phyloP scores from a whole-genome alignment of 768 basidiomycete genomes.

The Pleurotus citrinopileatus region DNA sequence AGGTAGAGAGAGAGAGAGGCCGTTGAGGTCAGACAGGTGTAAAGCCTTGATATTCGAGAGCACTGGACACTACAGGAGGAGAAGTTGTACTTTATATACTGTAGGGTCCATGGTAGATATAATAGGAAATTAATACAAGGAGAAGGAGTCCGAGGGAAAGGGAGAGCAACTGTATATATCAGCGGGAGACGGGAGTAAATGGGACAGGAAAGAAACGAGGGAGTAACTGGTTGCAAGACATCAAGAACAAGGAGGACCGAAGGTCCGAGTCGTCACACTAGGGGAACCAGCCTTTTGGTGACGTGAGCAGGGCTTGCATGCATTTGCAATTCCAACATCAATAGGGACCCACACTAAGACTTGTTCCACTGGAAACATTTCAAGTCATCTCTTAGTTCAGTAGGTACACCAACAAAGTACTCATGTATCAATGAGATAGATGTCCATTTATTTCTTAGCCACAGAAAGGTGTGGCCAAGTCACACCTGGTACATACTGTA shows the following conservation, averaged over 20 bases:
- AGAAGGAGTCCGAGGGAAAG: neutral
- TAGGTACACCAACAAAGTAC: too few relatives aligned
- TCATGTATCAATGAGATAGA: too few relatives aligned
- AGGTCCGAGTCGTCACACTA: neutral
- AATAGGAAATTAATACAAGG: neutral
- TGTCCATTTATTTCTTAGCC: too few relatives aligned
- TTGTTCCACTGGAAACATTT: too few relatives aligned
- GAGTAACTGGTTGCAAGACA: neutral
- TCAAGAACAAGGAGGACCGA: neutral
- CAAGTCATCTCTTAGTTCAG: too few relatives aligned
- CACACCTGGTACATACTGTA: too few relatives aligned
- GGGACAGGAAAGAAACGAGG: neutral
- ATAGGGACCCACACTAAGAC: too few relatives aligned
- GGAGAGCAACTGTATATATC: neutral
- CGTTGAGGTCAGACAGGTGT: neutral
- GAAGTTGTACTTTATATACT: neutral
- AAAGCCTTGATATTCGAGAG: neutral
- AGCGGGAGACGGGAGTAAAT: neutral
- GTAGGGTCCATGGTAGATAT: neutral
- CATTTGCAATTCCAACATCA: too few relatives aligned
- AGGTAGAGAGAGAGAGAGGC: neutral
- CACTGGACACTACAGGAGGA: neutral
- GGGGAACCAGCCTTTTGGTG: too few relatives aligned
- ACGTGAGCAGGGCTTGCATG: too few relatives aligned
- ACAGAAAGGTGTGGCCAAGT: too few relatives aligned